Percentiles rank a stretch among this genome's conserved stretches.
Evolutionary conservation across 768 basidiomycete genomes (phyloP).

Genomic region (Phanerodontia chrysosporium): DNA sequence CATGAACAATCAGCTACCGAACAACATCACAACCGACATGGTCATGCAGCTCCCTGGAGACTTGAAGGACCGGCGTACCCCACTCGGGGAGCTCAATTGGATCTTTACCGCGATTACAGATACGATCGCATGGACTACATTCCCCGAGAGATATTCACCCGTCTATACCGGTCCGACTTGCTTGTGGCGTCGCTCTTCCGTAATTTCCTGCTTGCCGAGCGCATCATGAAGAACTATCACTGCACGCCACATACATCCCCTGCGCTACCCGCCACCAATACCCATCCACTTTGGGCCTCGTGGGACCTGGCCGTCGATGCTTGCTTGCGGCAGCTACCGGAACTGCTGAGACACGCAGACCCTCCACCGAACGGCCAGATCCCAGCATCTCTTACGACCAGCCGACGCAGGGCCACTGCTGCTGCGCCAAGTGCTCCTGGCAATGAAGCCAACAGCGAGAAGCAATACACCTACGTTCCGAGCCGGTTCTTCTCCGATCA

Average conservation of each 20-base stretch:
- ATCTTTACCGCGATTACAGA: slow-evolving; percentile 99
- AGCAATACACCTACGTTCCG: slow-evolving; percentile 71
- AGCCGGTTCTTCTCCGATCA: slow-evolving; percentile 95
- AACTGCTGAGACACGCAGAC: slow-evolving; percentile 48
- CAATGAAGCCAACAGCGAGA: slow-evolving; percentile 25
- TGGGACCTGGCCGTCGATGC: slow-evolving; percentile 98
- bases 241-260: slow-evolving; percentile 95
- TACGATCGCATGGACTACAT: slow-evolving; percentile 98
- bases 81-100: slow-evolving; percentile 98
- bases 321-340: slow-evolving; percentile 89
- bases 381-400: slow-evolving; percentile 18
- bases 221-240: slow-evolving; percentile 97
- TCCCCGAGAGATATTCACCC: slow-evolving; percentile 92
- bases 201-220: slow-evolving; percentile 94
- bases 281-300: slow-evolving; percentile 92
- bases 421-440: slow-evolving; percentile 12
- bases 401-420: slow-evolving; percentile 23
- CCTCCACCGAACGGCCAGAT: slow-evolving; percentile 18
- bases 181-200: slow-evolving; percentile 95
- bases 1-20: slow-evolving; percentile 83
- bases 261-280: slow-evolving; percentile 91
- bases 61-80: slow-evolving; percentile 92
- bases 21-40: slow-evolving; percentile 81
- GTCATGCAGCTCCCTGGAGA: slow-evolving; percentile 94
- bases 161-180: slow-evolving; percentile 91